A percentile compares a stretch with the other conserved stretches of the same genome.
These are phyloP conservation scores for Cadophora malorum DNA, from an alignment of 2,329 filamentous ascomycete species.

Conservation along the genomic window DNA sequence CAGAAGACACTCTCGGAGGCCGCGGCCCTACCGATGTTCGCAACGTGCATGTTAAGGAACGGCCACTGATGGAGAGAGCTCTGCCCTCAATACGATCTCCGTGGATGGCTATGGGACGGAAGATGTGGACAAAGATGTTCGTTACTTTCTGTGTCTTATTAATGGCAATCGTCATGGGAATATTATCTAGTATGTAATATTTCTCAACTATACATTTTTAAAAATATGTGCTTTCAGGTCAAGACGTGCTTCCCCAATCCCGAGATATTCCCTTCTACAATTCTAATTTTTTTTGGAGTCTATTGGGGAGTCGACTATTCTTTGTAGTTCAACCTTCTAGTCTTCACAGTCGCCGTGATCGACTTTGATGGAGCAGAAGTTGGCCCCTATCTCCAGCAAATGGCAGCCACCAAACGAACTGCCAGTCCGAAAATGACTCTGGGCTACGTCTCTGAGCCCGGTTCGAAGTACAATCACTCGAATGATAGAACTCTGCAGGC, in stretches of 20 bases:
- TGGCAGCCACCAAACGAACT: conserved; percentile 23
- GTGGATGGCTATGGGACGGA: conserved; percentile 27
- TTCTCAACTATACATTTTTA: too few species aligned
- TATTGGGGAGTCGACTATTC: conserved; percentile 35
- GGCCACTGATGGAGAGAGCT: conserved; percentile 22
- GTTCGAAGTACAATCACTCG: conserved; percentile 24
- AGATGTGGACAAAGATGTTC: conserved; percentile 34
- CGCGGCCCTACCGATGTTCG: not conserved
- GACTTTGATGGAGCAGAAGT: conserved; percentile 35
- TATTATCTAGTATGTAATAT: conserved; percentile 20
- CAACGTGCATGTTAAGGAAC: not conserved
- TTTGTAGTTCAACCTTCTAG: conserved; percentile 29
- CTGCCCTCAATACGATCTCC: conserved; percentile 27
- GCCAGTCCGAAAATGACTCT: conserved; percentile 26
- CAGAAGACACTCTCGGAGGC: conserved; percentile 14
- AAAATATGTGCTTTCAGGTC: too few species aligned
- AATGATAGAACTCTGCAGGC: conserved; percentile 24
- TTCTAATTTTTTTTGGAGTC: not conserved
- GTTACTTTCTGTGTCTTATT: conserved; percentile 28
- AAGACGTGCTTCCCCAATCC: too few species aligned
- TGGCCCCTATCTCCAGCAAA: conserved; percentile 29
- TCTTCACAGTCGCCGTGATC: conserved; percentile 33
- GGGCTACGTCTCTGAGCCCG: conserved; percentile 28
- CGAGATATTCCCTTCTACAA: too few species aligned
- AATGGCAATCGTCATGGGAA: conserved; percentile 30